These are phyloP conservation scores for Oxyria digyna DNA, from an alignment of 148 eudicot genomes.

Conservation along the genomic window DNA sequence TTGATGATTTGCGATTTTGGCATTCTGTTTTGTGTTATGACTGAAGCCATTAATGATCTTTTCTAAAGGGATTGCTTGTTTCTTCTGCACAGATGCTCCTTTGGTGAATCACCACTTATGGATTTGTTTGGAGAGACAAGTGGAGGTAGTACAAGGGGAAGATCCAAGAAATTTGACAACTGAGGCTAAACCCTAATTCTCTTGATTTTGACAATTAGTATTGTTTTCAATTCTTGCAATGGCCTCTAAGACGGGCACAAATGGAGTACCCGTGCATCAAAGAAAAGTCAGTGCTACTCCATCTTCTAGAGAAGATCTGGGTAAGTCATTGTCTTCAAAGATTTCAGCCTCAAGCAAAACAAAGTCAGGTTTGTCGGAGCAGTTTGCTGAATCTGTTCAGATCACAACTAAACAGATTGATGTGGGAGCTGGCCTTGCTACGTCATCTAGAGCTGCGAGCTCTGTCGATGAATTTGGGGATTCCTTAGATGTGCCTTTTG, in stretches of 20 bases:
- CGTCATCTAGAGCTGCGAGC: slow-evolving; percentile 3
- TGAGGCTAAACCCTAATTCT: not conserved
- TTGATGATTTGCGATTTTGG: not conserved
- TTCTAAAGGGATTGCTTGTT: not conserved
- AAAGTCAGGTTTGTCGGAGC: slow-evolving; percentile 15
- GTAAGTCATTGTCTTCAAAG: not conserved
- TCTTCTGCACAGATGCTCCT: not conserved
- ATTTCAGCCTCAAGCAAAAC: slow-evolving; percentile 5
- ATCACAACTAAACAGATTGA: slow-evolving; percentile 12
- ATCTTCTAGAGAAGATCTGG: slow-evolving; percentile 4
- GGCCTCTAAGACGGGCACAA: slow-evolving; percentile 25
- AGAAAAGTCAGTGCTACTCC: slow-evolving; percentile 4
- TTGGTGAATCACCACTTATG: not conserved
- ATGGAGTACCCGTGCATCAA: slow-evolving; percentile 10
- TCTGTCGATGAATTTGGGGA: slow-evolving; percentile 12
- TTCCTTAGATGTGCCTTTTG: slow-evolving; percentile 20
- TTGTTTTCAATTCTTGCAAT: slow-evolving; percentile 9
- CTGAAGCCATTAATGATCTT: not conserved
- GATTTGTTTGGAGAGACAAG: not conserved
- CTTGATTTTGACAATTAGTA: slow-evolving; percentile 6
- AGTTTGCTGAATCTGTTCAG: slow-evolving; percentile 17
- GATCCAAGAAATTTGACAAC: not conserved
- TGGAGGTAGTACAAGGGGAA: not conserved
- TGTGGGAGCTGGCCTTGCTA: slow-evolving; percentile 10
- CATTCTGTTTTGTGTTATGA: not conserved